Percentiles rank a stretch among this genome's conserved stretches.
These are phyloP conservation scores for Paramecium octaurelia DNA, from an alignment of 73 alveolate genomes.

Conservation along the genomic window DNA sequence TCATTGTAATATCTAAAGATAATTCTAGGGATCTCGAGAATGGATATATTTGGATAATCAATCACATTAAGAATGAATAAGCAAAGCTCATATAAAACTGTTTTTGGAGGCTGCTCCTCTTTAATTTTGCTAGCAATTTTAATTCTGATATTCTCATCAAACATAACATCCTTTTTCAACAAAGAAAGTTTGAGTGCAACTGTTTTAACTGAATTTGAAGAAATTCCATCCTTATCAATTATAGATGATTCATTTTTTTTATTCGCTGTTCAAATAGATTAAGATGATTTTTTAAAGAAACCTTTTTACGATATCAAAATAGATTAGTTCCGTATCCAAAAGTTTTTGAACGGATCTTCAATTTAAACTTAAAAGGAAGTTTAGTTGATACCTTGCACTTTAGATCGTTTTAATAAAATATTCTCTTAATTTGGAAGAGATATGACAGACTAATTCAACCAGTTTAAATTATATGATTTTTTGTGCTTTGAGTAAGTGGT, in stretches of 20 bases:
- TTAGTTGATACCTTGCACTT: background rate
- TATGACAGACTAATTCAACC: background rate
- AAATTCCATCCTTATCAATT: background rate
- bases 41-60: background rate
- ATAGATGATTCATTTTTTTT: background rate
- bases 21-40: background rate
- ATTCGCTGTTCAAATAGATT: background rate
- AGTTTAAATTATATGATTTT: background rate
- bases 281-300: background rate
- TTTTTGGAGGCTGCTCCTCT: constrained; percentile 9
- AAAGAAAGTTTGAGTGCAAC: background rate
- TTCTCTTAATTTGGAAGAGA: background rate
- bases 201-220: background rate
- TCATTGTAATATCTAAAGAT: background rate
- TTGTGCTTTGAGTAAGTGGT: constrained; percentile 13
- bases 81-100: background rate
- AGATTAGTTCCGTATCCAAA: background rate
- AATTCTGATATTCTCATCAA: background rate
- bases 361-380: background rate
- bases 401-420: background rate
- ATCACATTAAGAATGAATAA: background rate
- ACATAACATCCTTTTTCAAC: background rate
- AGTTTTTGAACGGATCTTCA: background rate
- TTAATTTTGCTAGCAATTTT: background rate
- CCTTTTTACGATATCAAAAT: background rate